A percentile compares a stretch with the other conserved stretches of the same genome.
These are phyloP conservation scores for Oryza meridionalis DNA, from an alignment of 176 grass and related monocot species.

Conservation along the genomic window DNA sequence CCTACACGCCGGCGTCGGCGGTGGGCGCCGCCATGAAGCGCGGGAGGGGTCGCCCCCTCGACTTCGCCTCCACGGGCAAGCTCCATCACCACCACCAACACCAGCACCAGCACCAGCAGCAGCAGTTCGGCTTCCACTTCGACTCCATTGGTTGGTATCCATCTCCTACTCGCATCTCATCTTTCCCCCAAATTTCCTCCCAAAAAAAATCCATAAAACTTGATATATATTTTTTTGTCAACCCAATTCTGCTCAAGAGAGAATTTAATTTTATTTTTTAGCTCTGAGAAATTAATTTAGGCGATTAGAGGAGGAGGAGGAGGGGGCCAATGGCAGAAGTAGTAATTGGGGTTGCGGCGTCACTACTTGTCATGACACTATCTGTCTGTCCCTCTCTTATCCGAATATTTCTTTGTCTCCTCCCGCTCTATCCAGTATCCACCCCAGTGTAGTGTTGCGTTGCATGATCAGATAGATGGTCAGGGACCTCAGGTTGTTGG, in stretches of 20 bases:
- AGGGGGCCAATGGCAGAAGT: conserved; percentile 26
- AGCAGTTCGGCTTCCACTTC: conserved; percentile 61
- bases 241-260: conserved; percentile 14
- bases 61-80: conserved; percentile 55
- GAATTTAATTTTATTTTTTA: not conserved
- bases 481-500: conserved; percentile 50
- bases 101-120: not conserved
- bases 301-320: conserved; percentile 2
- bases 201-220: not conserved
- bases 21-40: conserved; percentile 93
- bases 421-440: conserved; percentile 37
- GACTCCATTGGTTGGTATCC: conserved; percentile 49
- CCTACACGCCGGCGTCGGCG: conserved; percentile 82
- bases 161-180: conserved; percentile 15
- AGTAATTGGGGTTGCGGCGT: conserved; percentile 39
- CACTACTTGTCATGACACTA: conserved; percentile 60
- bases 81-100: conserved; percentile 12
- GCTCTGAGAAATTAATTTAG: conserved; percentile 25
- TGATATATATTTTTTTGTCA: not conserved
- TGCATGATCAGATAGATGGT: conserved; percentile 47
- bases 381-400: conserved; percentile 57
- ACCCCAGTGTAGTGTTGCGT: conserved; percentile 46
- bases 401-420: conserved; percentile 53
- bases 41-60: conserved; percentile 69
- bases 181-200: not conserved